Base-by-base conservation (phyloP, 305 asterid genomes). In the Fraxinus ornus region DNA sequence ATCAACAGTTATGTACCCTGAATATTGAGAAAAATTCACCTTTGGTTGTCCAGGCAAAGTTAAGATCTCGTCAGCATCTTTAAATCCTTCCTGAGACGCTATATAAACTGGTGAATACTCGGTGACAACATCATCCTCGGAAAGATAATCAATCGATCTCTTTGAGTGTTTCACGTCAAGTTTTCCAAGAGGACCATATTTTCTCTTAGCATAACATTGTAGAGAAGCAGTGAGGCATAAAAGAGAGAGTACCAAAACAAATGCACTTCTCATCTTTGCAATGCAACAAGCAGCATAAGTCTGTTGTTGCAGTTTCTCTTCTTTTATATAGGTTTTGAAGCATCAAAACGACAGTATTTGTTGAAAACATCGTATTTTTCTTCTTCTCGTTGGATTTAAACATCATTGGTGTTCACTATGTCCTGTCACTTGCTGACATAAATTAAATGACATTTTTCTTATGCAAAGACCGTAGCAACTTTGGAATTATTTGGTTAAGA, bases 1-100 rank as follows among this genome's bases (percentile, higher is more conserved):
- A 70, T 88, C 87, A n/a, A 86, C 85, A 1, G 91, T 88, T 7
- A 88, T 85, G 72, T 86, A 82, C 0, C 91, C 88, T 10, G 88
- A 80, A 64, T 86, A 88, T 7, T 88, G 89, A 37, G 81, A 78
- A 35, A 88, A 86, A 71, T 41, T 70, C 0, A 86, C 81, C n/a
- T 66, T 47, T 78, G 89, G 91, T n/a, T 88, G 89, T 22, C 91
- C 88, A 0, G 86, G 84, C 44, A 86, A 82, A 10, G 26, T 36
- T 4, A 22, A 10, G 52, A 89, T 86, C 82, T 86, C 75, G 74
- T 89, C 85, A 1, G 17, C 84, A 26, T 79, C 85, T 71, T 84
- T 84, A 12, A 82, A 9, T 3, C 85, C 88, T 2, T 84, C 81
- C 5, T 86, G 88, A 35, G 78, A 32, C 5, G 24, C 41, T 19